These are phyloP conservation scores for Monosporascus sp. DNA, from an alignment of 2,329 filamentous ascomycete genomes.

Conservation along the genomic window DNA sequence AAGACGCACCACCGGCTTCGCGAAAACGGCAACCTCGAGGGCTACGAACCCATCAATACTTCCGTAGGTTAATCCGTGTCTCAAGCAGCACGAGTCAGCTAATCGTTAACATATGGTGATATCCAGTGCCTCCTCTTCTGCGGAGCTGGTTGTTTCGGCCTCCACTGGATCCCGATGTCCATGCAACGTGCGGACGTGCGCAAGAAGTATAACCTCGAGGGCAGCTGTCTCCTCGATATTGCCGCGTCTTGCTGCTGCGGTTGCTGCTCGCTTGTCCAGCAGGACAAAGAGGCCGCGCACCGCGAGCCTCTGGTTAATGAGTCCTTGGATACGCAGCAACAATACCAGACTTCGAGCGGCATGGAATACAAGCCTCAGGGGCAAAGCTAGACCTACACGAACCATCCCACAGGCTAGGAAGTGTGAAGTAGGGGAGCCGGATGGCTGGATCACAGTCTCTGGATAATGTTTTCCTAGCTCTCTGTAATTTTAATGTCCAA, in stretches of 20 bases:
- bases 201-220: constrained; percentile 40
- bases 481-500: too few relatives aligned
- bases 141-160: constrained; percentile 34
- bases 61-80: constrained; percentile 29
- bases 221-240: constrained; percentile 38
- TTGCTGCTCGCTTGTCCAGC: constrained; percentile 41
- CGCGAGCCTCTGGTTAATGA: constrained; percentile 21
- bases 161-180: constrained; percentile 38
- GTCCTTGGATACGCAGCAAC: not conserved
- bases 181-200: constrained; percentile 43
- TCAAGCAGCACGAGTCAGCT: too few relatives aligned
- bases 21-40: constrained; percentile 34
- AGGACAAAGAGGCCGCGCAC: constrained; percentile 41
- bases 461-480: too few relatives aligned
- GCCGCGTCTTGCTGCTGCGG: constrained; percentile 40
- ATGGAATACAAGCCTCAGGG: not conserved
- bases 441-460: too few relatives aligned
- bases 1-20: constrained; percentile 40
- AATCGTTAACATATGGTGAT: not conserved
- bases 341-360: not conserved
- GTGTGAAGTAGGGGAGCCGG: too few relatives aligned
- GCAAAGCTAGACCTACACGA: too few relatives aligned
- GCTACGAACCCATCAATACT: constrained; percentile 43
- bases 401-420: too few relatives aligned
- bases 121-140: constrained; percentile 39